phyloP scores from a whole-genome alignment of 2,329 filamentous ascomycete genomes.

The Penicillium decumbens region DNA sequence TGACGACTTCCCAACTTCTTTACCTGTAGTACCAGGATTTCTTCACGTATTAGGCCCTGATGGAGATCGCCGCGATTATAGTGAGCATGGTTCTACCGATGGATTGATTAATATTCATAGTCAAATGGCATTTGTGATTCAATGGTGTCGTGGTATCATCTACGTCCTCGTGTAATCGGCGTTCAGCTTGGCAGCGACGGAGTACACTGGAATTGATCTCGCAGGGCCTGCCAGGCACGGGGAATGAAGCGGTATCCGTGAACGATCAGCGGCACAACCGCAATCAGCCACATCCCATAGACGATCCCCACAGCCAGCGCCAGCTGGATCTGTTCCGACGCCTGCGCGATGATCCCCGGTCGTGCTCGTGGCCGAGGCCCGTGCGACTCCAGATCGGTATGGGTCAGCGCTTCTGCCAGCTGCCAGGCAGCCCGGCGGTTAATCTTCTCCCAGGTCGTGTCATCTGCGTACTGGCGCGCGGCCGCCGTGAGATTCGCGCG shows the following conservation, averaged over 20 bases:
- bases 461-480: constrained; percentile 55
- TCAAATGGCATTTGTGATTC: background rate
- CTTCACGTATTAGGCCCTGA: constrained; percentile 62
- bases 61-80: constrained; percentile 56
- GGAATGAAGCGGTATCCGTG: constrained; percentile 31
- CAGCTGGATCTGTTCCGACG: constrained; percentile 27
- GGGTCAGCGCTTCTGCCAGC: constrained; percentile 49
- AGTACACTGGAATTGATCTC: constrained; percentile 14
- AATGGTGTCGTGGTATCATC: background rate
- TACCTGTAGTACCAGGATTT: constrained; percentile 64
- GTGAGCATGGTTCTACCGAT: background rate
- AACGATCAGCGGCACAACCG: constrained; percentile 35
- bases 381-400: constrained; percentile 16
- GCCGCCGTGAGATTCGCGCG: constrained; percentile 46
- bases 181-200: constrained; percentile 9
- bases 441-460: constrained; percentile 67
- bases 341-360: constrained; percentile 9
- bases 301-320: constrained; percentile 31
- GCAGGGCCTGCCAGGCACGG: constrained; percentile 18
- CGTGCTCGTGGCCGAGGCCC: constrained; percentile 9
- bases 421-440: constrained; percentile 65
- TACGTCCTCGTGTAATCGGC: background rate
- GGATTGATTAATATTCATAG: background rate
- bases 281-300: constrained; percentile 37
- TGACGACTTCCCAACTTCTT: constrained; percentile 66